phyloP scores from a whole-genome alignment of 495 filamentous ascomycete genomes.

The Tuber indicum region DNA sequence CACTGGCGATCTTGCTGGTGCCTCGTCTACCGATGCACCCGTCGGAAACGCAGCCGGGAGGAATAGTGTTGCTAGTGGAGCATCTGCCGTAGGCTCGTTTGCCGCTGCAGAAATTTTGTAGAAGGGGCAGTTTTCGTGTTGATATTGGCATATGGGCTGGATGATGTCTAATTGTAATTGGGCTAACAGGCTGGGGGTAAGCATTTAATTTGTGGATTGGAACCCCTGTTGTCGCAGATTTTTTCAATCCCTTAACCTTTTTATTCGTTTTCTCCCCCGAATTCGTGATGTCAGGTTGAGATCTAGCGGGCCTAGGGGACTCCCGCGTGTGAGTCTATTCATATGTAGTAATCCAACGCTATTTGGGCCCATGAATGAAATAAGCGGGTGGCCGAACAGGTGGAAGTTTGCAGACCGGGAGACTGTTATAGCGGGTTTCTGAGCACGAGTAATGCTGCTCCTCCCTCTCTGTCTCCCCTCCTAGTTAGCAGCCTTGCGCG shows the following conservation, averaged over 20 bases:
- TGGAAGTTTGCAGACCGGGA: neutral
- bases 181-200: neutral
- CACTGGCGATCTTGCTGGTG: neutral
- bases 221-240: neutral
- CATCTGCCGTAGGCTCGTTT: conserved; percentile 1
- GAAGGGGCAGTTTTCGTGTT: neutral
- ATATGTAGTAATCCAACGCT: neutral
- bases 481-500: neutral
- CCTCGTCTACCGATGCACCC: neutral
- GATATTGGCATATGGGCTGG: neutral
- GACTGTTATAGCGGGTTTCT: neutral
- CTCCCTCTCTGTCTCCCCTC: neutral
- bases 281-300: neutral
- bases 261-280: neutral
- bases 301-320: neutral
- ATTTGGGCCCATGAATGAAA: neutral
- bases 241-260: neutral
- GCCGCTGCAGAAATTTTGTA: conserved; percentile 12
- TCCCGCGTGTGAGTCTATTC: neutral
- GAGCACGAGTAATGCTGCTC: neutral
- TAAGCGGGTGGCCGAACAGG: neutral
- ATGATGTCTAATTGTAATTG: neutral
- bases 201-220: neutral
- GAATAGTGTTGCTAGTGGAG: conserved; percentile 12
- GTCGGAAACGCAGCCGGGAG: neutral